Evolutionary conservation across 2,329 filamentous ascomycete species (phyloP), one percentile per base, ranked within the genome.

Genomic region (Xylariomycetidae sp.): DNA sequence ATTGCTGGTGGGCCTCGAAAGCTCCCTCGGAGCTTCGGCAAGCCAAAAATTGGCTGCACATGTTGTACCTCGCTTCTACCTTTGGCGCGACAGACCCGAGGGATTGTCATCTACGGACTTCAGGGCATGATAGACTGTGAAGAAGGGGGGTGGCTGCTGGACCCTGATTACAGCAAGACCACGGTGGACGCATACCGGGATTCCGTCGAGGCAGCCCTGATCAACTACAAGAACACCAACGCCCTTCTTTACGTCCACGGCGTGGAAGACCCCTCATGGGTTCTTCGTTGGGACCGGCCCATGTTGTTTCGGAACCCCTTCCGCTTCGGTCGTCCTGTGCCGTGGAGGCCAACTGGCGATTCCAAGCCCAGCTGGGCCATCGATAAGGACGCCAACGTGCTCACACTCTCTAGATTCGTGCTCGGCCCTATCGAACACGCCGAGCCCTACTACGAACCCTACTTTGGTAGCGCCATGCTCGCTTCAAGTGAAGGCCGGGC

Each of bases 151-250:
- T 8, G 13, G 25, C 25, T 27, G 10, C 25, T 27, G 25, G 25
- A 27, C 10, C 25, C 25, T 7, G 25, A 27, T 13, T 27, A 27
- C 14, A 14, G 14, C 14, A 27, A 27, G 25, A 27, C 25, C 25
- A 27, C 25, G 25, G 25, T 27, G 7, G 25, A 27, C 8, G 25
- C 14, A 8, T 27, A 27, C 14, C 25, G 25, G 7, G 25, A 27
- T 13, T 27, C 25, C 9, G 25, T 27, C 25, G 25, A 27, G 25
- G 25, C 25, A 13, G 25, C 25, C 9, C 25, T 27, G 10, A 27
- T 27, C 25, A 27, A 27, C 25, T 27, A 10, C 25, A 27, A 27
- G 25, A 27, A 8, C 25, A 15, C 14, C 25, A 27, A 27, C 14
- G 25, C 25, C 10, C 25, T 27, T 7, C 10, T 27, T 7, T 27